Evolutionary conservation across 208 protist species (phyloP), one percentile per base, ranked within the genome.

Genomic region (Tritrichomonas foetus): DNA sequence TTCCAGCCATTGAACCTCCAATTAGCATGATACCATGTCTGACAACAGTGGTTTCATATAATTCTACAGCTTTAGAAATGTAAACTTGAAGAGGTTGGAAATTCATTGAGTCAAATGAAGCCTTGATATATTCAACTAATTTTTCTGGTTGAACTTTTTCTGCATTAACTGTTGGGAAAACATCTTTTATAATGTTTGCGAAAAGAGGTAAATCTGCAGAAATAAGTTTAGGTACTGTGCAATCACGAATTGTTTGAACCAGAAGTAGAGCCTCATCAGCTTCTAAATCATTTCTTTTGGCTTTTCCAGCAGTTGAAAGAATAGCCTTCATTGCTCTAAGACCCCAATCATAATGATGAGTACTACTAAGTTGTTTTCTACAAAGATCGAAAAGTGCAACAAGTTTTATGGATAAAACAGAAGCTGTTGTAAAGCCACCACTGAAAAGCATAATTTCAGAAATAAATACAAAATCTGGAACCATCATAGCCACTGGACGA

Each of bases 261-360:
- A 99, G 95, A 53, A 99, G 94, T 93, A 98, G 95, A 94, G 98
- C 97, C 95, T 99, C 98, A 8, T 97, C 94, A 92, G 97, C 95
- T 49, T 98, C 95, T 8, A 97, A 97, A 94, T 97, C 66, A 94
- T 98, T 97, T 47, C 97, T 96, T 96, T 99, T 99, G 96, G 98
- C 97, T 41, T 94, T 94, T 30, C 98, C 98, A 8, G 98, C 98
- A 33, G 97, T 97, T 16, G 97, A 97, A 93, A 99, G 98, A 94
- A 99, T 98, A 0, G 98, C 98, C 96, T 99, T 99, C 72, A 99
- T 98, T 72, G 98, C 98, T 66, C 98, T 97, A 98, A 99, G 99
- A 80, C 98, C 98, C 95, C 99, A 99, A 95, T 99, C 98, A 95
- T 99, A 99, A 96, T 99, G 98, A 93, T 99, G 97, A 96, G 99